Conservation (phyloP, 331 rosid species). For the Telfairia occidentalis region DNA sequence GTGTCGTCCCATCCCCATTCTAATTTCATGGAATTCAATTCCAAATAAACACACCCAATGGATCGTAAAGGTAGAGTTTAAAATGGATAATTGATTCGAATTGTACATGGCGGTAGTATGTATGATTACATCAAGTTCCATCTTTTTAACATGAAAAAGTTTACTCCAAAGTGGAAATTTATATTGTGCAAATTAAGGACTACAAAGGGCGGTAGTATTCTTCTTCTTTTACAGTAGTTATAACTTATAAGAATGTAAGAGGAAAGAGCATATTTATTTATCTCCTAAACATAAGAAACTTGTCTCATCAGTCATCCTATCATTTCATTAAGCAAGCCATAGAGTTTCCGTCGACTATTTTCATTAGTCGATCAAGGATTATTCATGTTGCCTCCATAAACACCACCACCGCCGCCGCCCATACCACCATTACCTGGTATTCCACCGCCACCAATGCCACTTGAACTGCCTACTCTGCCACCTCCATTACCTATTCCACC, state of each 20-base stretch:
- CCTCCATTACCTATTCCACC: neutral
- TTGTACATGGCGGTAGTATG: no score
- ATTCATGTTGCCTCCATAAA: neutral
- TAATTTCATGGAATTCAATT: neutral
- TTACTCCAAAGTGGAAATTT: neutral
- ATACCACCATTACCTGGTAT: neutral
- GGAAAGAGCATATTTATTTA: neutral
- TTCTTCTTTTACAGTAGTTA: neutral
- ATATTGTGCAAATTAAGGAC: neutral
- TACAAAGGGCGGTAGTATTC: neutral
- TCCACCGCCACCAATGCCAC: neutral
- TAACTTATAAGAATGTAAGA: neutral
- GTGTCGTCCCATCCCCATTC: neutral
- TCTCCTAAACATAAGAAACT: neutral
- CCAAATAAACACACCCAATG: neutral
- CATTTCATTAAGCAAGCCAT: neutral
- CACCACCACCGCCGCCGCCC: neutral
- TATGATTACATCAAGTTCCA: neutral
- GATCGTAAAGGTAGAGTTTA: neutral
- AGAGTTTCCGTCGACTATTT: neutral
- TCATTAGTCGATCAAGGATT: constrained; percentile 4
- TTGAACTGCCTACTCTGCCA: neutral
- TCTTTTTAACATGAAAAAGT: neutral
- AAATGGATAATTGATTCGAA: neutral
- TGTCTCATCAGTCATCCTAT: neutral